Evolutionary conservation across 495 filamentous ascomycete genomes (phyloP), one percentile per base, ranked within the genome.

Genomic region (Xylaria bambusicola): DNA sequence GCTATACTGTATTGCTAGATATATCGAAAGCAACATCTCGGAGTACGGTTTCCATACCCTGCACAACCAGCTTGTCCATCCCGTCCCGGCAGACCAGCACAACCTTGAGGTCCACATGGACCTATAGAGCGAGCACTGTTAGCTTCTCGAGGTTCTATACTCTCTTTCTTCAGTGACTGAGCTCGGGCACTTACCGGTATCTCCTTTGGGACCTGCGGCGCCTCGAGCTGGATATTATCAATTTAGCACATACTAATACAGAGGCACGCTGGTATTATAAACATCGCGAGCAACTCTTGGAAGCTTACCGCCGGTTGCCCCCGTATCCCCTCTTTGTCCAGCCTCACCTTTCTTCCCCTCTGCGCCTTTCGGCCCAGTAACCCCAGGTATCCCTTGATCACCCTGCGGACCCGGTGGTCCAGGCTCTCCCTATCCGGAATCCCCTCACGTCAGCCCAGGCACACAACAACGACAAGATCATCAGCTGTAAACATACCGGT

Each of bases 91-190:
- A 46, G 18, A 15, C 58, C 58, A 3, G 20, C 1, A 41, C 17
- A 9, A 26, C 58, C 58, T 47, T 33, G 36, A 50, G 42, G 40
- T 26, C 58, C 58, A 21, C 27, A 3, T 18, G 44, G 10, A 21
- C 58, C 58, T 61, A 17, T 31, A 47, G n/a, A 21, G 36, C 18
- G 17, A 53, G 38, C 15, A n/a, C n/a, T n/a, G n/a, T n/a, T n/a
- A n/a, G n/a, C n/a, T n/a, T n/a, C n/a, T n/a, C n/a, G n/a, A n/a
- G n/a, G n/a, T n/a, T n/a, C n/a, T n/a, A n/a, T n/a, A 21, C 12
- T n/a, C 10, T n/a, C 20, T 18, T 20, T 18, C 15, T 7, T 33
- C 26, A 53, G 4, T 21, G 18, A n/a, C 6, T 2, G 13, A 12
- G 41, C 18, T 8, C 8, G 27, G 3, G 2, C 4, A 42, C 58